Evolutionary conservation across 2,329 filamentous ascomycete species (phyloP).

Genomic region (Mycogone perniciosa): DNA sequence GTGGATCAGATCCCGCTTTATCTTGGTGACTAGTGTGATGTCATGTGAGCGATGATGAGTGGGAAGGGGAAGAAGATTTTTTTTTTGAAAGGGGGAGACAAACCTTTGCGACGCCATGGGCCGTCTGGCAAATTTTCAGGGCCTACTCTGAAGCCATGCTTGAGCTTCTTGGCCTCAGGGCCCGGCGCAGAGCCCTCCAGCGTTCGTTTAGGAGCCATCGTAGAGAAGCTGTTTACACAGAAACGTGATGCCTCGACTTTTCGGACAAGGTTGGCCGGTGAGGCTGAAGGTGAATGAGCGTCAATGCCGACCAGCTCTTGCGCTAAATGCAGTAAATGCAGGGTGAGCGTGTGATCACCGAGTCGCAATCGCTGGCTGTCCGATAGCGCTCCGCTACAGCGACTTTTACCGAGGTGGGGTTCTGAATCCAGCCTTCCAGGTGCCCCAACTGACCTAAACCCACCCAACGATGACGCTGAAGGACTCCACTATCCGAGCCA

Average conservation of each 20-base stretch:
- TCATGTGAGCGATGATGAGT: conserved; percentile 13
- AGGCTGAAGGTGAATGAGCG: not conserved
- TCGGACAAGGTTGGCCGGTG: not conserved
- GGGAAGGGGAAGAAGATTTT: not conserved
- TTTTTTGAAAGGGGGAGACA: conserved; percentile 12
- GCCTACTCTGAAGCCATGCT: conserved; percentile 76
- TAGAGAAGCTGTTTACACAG: conserved; percentile 1
- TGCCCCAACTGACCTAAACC: not conserved
- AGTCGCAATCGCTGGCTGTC: not conserved
- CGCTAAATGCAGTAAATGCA: no score
- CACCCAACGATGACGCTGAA: no score
- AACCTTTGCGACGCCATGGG: conserved; percentile 72
- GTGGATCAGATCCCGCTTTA: conserved; percentile 82
- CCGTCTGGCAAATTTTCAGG: conserved; percentile 89
- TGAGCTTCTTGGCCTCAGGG: conserved; percentile 43
- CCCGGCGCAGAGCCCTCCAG: conserved; percentile 24
- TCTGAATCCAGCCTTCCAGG: not conserved
- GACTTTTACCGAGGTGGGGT: not conserved
- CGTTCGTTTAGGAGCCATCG: conserved; percentile 30
- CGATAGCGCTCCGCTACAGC: not conserved
- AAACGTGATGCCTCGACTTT: not conserved
- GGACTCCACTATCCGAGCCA: no score
- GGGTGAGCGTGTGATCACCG: not conserved
- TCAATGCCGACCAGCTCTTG: not conserved
- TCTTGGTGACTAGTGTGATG: conserved; percentile 62